phyloP scores from a whole-genome alignment of 768 basidiomycete species.

The Auricularia cornea region DNA sequence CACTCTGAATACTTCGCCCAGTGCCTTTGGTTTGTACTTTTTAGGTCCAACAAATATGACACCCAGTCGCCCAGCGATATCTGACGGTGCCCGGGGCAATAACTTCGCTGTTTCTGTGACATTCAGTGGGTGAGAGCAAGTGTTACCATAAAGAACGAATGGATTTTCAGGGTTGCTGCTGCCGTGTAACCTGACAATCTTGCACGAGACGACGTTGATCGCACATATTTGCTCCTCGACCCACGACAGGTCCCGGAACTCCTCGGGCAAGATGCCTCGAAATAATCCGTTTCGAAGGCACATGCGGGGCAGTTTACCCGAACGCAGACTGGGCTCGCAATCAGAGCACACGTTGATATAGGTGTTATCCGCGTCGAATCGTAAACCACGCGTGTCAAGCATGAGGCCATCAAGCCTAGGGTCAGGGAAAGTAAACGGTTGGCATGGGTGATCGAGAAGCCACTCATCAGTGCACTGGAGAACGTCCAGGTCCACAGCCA shows the following conservation, averaged over 20 bases:
- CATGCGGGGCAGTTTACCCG: constrained; percentile 9
- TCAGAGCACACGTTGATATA: neutral
- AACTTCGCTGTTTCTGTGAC: constrained; percentile 20
- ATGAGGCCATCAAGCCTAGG: neutral
- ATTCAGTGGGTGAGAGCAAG: constrained; percentile 28
- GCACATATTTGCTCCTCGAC: constrained; percentile 24
- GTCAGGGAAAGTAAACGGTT: neutral
- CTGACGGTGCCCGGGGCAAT: constrained; percentile 18
- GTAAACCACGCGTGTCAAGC: neutral
- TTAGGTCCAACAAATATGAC: constrained; percentile 24
- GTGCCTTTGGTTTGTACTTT: constrained; percentile 9
- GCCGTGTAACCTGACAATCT: constrained; percentile 19
- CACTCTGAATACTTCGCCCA: constrained; percentile 17
- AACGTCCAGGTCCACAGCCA: too few species aligned
- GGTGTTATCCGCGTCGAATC: neutral
- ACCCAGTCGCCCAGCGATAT: constrained; percentile 18
- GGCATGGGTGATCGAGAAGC: neutral
- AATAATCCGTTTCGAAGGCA: constrained; percentile 17
- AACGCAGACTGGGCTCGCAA: neutral
- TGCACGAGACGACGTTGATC: constrained; percentile 18
- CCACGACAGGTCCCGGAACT: constrained; percentile 21
- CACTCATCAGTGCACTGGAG: neutral
- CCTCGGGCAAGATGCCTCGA: constrained; percentile 15
- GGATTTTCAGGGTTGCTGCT: constrained; percentile 18
- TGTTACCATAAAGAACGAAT: constrained; percentile 25